Conservation (phyloP, 2,329 filamentous ascomycete species). For the Tothia fuscella region DNA sequence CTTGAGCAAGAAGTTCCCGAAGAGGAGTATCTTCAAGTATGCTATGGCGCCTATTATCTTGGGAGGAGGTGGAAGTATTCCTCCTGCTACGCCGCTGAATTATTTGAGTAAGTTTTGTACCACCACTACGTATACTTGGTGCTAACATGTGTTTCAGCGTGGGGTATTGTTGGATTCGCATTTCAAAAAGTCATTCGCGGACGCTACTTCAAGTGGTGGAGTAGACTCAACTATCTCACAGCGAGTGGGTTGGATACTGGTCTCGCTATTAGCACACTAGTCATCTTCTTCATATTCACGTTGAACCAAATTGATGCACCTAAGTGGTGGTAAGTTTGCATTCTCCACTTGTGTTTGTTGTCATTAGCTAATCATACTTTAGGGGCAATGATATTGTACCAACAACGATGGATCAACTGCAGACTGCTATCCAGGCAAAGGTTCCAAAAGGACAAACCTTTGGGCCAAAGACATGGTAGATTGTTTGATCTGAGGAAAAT, state of each 20-base stretch:
- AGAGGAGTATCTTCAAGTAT: slow-evolving; percentile 34
- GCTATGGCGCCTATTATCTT: slow-evolving; percentile 53
- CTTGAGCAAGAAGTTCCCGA: slow-evolving; percentile 38
- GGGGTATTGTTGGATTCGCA: slow-evolving; percentile 18
- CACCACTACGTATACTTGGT: no score
- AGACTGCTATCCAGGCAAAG: slow-evolving; percentile 8
- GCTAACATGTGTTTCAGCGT: slow-evolving; percentile 8
- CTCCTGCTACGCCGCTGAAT: slow-evolving; percentile 29
- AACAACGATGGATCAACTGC: slow-evolving; percentile 8
- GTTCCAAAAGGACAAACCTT: slow-evolving; percentile 5
- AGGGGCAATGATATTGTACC: slow-evolving; percentile 8
- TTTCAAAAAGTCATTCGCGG: slow-evolving; percentile 18
- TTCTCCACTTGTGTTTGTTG: not conserved
- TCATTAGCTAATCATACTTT: not conserved
- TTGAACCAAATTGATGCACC: slow-evolving; percentile 17
- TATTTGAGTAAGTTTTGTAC: no score
- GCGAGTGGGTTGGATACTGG: slow-evolving; percentile 18
- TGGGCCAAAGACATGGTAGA: slow-evolving; percentile 8
- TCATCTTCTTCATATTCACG: slow-evolving; percentile 20
- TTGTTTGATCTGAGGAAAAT: no score
- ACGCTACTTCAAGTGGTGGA: slow-evolving; percentile 18
- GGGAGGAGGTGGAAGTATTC: slow-evolving; percentile 46
- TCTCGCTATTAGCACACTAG: slow-evolving; percentile 17
- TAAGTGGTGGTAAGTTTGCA: slow-evolving; percentile 18
- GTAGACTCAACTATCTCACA: slow-evolving; percentile 12